Conservation (phyloP, 1,284 basidiomycete species). For the Limonomyces culmigenus region DNA sequence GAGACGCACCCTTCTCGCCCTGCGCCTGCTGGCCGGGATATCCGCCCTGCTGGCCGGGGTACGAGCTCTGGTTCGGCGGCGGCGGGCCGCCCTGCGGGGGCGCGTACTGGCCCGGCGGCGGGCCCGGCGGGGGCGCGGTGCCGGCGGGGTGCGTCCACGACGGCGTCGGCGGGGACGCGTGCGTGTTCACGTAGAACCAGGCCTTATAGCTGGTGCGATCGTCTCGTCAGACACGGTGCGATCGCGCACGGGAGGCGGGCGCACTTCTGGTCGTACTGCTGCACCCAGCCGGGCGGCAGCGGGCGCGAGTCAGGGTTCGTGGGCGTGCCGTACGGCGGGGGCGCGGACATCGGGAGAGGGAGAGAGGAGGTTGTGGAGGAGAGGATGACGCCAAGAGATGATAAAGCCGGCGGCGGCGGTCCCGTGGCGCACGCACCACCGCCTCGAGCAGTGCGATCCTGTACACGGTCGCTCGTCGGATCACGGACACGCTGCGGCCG, state of each 20-base stretch:
- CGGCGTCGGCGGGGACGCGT: constrained; percentile 38
- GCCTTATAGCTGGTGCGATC: constrained; percentile 33
- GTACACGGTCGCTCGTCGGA: too few relatives aligned
- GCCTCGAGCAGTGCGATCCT: too few relatives aligned
- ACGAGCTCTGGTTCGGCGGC: constrained; percentile 11
- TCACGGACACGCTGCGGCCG: too few relatives aligned
- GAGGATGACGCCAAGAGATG: too few relatives aligned
- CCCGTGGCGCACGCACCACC: too few relatives aligned
- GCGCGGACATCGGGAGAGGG: constrained; percentile 21
- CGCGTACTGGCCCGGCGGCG: constrained; percentile 21
- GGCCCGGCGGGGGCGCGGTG: constrained; percentile 18
- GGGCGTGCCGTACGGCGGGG: constrained; percentile 20
- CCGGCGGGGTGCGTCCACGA: constrained; percentile 53
- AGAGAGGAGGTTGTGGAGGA: constrained; percentile 7
- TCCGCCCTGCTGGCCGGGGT: constrained; percentile 9
- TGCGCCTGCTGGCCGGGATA: constrained; percentile 9
- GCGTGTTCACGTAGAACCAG: constrained; percentile 62
- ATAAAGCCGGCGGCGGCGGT: too few relatives aligned
- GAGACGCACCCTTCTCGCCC: constrained; percentile 1
- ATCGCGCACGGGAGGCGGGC: neutral
- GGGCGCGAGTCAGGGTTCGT: constrained; percentile 44
- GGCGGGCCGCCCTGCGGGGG: constrained; percentile 28
- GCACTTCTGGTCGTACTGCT: constrained; percentile 52
- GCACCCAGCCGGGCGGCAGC: constrained; percentile 52
- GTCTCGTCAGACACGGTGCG: constrained; percentile 4